Conservation (phyloP, 805 yeast genomes). For the Vanderwaltozyma yarrowii region DNA sequence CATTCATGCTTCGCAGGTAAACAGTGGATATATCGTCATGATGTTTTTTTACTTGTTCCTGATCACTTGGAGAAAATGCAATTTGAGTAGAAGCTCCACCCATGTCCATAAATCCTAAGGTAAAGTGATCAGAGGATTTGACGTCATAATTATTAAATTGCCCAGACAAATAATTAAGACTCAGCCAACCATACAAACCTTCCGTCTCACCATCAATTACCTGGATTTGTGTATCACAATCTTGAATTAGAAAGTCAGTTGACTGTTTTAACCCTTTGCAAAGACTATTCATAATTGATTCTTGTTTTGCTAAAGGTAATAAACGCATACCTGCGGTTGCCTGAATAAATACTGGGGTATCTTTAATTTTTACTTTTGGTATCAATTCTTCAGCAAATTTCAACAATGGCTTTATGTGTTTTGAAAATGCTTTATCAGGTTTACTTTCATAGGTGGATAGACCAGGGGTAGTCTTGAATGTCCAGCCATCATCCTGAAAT, state of each 20-base stretch:
- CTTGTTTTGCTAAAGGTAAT: constrained; percentile 44
- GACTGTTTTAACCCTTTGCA: constrained; percentile 47
- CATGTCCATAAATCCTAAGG: constrained; percentile 96
- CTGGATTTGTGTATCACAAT: constrained; percentile 64
- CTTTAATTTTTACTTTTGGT: constrained; percentile 46
- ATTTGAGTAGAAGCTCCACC: constrained; percentile 98
- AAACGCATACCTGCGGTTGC: constrained; percentile 98
- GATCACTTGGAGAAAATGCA: constrained; percentile 74
- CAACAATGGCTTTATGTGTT: constrained; percentile 58
- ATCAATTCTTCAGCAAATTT: constrained; percentile 60
- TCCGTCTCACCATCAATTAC: constrained; percentile 92
- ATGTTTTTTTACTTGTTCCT: constrained; percentile 52
- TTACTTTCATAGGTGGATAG: constrained; percentile 55
- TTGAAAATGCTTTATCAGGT: constrained; percentile 51
- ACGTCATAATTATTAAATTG: constrained; percentile 42
- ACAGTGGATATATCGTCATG: constrained; percentile 63
- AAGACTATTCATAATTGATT: constrained; percentile 44
- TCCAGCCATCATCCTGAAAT: constrained; percentile 57
- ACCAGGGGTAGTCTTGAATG: constrained; percentile 70
- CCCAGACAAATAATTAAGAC: constrained; percentile 73
- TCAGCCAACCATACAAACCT: constrained; percentile 94
- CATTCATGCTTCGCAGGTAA: constrained; percentile 56
- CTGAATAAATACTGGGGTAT: constrained; percentile 81
- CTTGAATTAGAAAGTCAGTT: constrained; percentile 41
- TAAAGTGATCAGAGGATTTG: constrained; percentile 32